Conservation (phyloP, 2,329 filamentous ascomycete species). For the Dactylellina parvicollis region DNA sequence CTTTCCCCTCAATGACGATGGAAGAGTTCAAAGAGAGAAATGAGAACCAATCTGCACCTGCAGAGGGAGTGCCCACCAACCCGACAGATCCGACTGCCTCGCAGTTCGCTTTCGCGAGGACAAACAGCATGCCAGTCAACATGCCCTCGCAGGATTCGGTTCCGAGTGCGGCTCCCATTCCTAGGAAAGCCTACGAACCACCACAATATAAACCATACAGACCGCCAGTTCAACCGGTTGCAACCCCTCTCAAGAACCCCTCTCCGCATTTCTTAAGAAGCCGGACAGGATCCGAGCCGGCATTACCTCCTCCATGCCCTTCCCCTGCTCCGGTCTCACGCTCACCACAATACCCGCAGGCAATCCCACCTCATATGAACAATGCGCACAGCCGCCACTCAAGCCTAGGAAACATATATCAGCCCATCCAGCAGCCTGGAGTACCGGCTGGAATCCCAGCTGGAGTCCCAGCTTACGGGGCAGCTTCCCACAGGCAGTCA, state of each 20-base stretch:
- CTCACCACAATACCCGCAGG: constrained; percentile 1
- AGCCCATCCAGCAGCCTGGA: constrained; percentile 16
- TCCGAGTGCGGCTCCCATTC: neutral
- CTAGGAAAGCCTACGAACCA: constrained; percentile 23
- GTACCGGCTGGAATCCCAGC: neutral
- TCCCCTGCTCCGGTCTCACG: constrained; percentile 29
- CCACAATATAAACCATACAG: constrained; percentile 51
- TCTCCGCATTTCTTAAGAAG: constrained; percentile 20
- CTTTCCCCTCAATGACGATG: constrained; percentile 42
- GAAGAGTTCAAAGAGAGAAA: constrained; percentile 50
- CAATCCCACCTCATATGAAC: constrained; percentile 39
- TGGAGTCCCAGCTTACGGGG: neutral
- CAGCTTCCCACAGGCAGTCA: constrained; percentile 27
- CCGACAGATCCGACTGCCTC: constrained; percentile 6
- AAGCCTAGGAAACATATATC: constrained; percentile 37
- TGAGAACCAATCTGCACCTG: neutral
- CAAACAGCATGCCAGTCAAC: constrained; percentile 43
- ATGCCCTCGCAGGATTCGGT: constrained; percentile 19
- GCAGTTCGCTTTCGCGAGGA: constrained; percentile 38
- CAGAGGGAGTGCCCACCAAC: neutral
- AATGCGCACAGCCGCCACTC: constrained; percentile 40
- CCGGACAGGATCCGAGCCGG: constrained; percentile 28
- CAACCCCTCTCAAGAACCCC: constrained; percentile 2
- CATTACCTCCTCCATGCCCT: constrained; percentile 27
- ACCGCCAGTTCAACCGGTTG: constrained; percentile 21